Conservation (phyloP, 306 rosid species). For the Quercus parvula region DNA sequence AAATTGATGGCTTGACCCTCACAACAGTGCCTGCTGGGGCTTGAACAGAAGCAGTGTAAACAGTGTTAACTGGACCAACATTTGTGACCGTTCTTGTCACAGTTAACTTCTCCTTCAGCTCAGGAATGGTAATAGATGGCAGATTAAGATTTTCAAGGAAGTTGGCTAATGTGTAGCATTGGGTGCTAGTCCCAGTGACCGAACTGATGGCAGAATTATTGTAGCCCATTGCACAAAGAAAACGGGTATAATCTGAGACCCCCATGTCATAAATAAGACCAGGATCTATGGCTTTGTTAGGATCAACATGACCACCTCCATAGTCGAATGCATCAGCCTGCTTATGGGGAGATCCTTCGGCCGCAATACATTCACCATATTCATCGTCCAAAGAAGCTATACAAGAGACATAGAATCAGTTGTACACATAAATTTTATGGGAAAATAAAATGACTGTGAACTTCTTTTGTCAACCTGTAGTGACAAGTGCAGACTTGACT, state of each 20-base stretch:
- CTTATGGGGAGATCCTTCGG: conserved; percentile 67
- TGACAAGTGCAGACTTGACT: conserved; percentile 52
- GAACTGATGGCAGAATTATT: conserved; percentile 45
- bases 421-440: not conserved
- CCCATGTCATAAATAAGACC: conserved; percentile 54
- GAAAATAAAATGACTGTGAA: not conserved
- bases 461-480: conserved; percentile 40
- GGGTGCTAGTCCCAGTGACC: conserved; percentile 19
- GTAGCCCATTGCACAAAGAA: conserved; percentile 67
- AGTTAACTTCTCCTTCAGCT: conserved; percentile 31
- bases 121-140: conserved; percentile 57
- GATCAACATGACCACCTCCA: conserved; percentile 64
- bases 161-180: conserved; percentile 28
- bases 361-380: conserved; percentile 40
- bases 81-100: conserved; percentile 56
- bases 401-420: not conserved
- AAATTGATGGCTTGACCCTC: conserved; percentile 34
- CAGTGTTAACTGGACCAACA: conserved; percentile 45
- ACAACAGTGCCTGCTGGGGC: conserved; percentile 40
- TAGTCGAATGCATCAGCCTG: conserved; percentile 60
- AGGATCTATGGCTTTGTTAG: conserved; percentile 48
- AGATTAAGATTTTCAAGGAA: conserved; percentile 44
- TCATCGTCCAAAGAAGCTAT: conserved; percentile 49
- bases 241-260: conserved; percentile 39
- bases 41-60: conserved; percentile 39